These are phyloP conservation scores for Cryptococcus amylolentus DNA, from an alignment of 1,284 basidiomycete species.

Conservation along the genomic window DNA sequence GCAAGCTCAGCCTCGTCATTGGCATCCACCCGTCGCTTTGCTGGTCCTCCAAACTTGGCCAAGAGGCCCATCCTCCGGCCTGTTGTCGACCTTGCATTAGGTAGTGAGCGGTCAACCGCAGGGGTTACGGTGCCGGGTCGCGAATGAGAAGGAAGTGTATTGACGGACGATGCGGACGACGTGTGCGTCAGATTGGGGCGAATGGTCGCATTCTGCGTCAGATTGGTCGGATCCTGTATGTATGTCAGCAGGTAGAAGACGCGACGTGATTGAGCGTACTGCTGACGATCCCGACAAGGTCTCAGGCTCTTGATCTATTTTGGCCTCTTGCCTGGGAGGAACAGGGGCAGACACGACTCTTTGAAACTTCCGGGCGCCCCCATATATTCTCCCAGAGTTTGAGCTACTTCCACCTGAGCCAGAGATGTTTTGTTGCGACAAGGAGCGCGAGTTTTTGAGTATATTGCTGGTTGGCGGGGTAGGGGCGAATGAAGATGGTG, in stretches of 20 bases:
- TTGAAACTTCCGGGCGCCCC: conserved; percentile 20
- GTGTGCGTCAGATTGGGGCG: conserved; percentile 24
- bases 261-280: too few species aligned
- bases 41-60: conserved; percentile 44
- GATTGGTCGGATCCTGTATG: not conserved
- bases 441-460: conserved; percentile 3
- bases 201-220: conserved; percentile 18
- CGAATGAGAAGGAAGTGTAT: conserved; percentile 1
- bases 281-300: too few species aligned
- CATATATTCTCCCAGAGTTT: conserved; percentile 15
- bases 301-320: too few species aligned
- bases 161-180: conserved; percentile 22
- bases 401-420: conserved; percentile 4
- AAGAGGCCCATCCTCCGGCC: conserved; percentile 31
- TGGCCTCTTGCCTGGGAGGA: conserved; percentile 3
- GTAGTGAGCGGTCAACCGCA: conserved; percentile 29
- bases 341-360: conserved; percentile 38
- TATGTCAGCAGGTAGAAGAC: not conserved
- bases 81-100: conserved; percentile 8
- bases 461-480: conserved; percentile 23
- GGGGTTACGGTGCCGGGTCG: conserved; percentile 28
- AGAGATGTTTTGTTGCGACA: conserved; percentile 4
- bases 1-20: conserved; percentile 1
- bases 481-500: conserved; percentile 23
- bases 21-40: conserved; percentile 18